Evolutionary conservation across 75 land plant species (phyloP).

Genomic region (Selaginella moellendorffii): DNA sequence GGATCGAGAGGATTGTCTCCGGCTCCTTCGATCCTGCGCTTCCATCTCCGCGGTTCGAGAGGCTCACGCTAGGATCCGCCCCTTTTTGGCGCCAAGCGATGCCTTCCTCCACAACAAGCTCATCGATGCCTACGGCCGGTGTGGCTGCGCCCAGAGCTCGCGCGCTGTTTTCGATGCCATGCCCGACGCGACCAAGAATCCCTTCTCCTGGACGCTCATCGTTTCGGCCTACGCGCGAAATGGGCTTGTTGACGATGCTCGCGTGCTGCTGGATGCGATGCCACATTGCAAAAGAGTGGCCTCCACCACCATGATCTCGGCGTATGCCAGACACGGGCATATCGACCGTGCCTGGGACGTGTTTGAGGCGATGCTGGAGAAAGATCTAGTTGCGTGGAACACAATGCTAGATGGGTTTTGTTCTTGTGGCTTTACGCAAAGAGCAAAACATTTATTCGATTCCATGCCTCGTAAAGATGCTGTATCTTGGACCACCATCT

Average conservation of each 20-base stretch:
- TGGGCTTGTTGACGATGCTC: not conserved
- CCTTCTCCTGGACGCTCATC: not conserved
- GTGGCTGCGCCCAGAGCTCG: not conserved
- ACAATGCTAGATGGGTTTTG: not conserved
- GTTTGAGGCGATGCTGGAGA: not conserved
- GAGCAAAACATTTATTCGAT: not conserved
- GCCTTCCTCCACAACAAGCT: not conserved
- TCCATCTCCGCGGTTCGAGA: not conserved
- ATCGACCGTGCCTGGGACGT: not conserved
- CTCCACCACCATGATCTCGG: not conserved
- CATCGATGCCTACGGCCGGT: not conserved
- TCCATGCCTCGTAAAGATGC: not conserved
- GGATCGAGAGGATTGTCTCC: not conserved
- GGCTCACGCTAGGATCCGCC: not conserved
- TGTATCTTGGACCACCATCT: not conserved
- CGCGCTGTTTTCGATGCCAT: not conserved
- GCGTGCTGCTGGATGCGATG: not conserved
- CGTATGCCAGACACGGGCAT: not conserved
- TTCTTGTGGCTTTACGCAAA: not conserved
- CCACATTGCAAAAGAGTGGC: not conserved
- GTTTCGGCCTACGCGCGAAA: not conserved
- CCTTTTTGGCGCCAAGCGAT: not conserved
- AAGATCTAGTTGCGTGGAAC: constrained; percentile 5
- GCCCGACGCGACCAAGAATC: not conserved
- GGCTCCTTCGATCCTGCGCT: not conserved